Base-by-base conservation (phyloP, 441 rosid species). In the Adansonia madagascariensis region DNA sequence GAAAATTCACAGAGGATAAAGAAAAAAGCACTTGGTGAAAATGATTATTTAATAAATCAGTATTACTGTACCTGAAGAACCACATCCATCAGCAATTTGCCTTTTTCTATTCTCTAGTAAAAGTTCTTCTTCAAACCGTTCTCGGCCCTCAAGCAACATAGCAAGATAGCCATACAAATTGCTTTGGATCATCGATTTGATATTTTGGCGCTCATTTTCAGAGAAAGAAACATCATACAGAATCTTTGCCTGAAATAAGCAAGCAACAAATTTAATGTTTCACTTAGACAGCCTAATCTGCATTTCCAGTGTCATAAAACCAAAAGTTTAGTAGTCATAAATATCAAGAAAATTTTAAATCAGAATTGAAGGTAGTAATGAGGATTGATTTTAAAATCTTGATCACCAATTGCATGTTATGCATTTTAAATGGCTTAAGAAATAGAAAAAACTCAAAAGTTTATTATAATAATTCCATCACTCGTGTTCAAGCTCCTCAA, bases 121-220 rank as follows among this genome's bases (percentile, higher is more conserved):
- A 39, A 82, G 78, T 83, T 91, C 85, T 76, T 80, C 80, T 76
- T 89, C 93, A 84, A 83, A 89, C 68, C 63, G 80, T 66, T 86
- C 82, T 53, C 88, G 85, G 20, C 84, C 89, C 84, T 88, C 90
- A 0, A 91, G 87, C 80, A 89, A 78, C 59, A 82, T 76, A 7
- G 85, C 91, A 75, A 91, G 82, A 83, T 91, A 91, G 22, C 76
- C 14, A 70, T 88, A 89, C 49, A 91, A 80, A 50, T 86, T 89
- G 68, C 86, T 89, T 84, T 89, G 95, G 78, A 91, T 89, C 78
- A 83, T 82, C 64, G 87, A 74, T 85, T 88, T 91, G 78, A 91
- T 75, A 76, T 65, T 86, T 64, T 86, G 65, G 71, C 85, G 86
- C 59, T 91, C 95, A 2, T 89, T 86, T 78, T 80, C 89, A 49